Evolutionary conservation across 2,329 filamentous ascomycete species (phyloP), one percentile per base, ranked within the genome.

Genomic region (Scolecobasidium constrictum): DNA sequence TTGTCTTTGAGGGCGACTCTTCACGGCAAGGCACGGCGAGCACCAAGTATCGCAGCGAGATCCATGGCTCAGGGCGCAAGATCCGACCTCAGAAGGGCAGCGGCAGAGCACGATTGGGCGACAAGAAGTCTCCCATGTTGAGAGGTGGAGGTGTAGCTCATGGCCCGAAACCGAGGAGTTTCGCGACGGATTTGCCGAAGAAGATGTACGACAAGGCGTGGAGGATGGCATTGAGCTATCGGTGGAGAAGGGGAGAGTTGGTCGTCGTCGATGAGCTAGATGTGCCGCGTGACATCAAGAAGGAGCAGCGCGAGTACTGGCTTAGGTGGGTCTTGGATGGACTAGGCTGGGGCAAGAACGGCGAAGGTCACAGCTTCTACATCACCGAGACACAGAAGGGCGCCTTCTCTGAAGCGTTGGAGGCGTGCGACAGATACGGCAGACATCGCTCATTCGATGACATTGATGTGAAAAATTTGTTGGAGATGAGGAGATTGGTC

Each of bases 171-270:
- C 88, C 88, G 19, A 76, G 92, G 59, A 86, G 96, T 66, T 98
- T 98, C 58, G 77, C 77, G 47, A 93, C 88, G 17, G 74, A 75
- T 13, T 71, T 98, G 43, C 87, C 83, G 53, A 74, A 75, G 58
- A 96, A 96, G 68, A 77, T 94, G 38, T 98, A 98, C 67, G 88
- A 96, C 64, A 73, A 93, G 53, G 92, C 92, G 7, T 96, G 86
- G 86, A 78, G 92, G 58, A 96, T 84, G 35, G 92, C 92, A 9
- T 73, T 98, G 50, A 92, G 83, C 56, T 94, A 94, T 68, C 79
- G 92, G 47, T 96, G 92, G 65, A 73, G 81, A 50, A 78, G 80
- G 51, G 92, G 88, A 38, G 86, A 96, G 67, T 68, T 98, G 54
- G 69, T 95, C 50, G 77, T 98, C 34, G 80, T 92, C 54, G 81